Evolutionary conservation across 2,329 filamentous ascomycete species (phyloP).

Genomic region (Tolypocladium amazonense): DNA sequence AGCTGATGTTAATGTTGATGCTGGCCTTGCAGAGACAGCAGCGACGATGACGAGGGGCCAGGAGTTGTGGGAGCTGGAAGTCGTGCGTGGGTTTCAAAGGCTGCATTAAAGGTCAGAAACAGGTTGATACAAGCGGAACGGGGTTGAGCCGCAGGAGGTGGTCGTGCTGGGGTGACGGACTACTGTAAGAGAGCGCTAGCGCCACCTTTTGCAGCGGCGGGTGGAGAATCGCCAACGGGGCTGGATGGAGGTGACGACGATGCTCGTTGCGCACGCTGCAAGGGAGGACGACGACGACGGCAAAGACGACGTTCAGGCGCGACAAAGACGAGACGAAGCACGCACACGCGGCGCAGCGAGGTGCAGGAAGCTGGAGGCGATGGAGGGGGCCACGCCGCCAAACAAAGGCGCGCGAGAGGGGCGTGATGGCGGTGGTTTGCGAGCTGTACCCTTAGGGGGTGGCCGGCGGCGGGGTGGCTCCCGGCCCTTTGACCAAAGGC

Average conservation of each 20-base stretch:
- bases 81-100: conserved; percentile 3
- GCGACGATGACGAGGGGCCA: conserved; percentile 1
- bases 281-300: neutral
- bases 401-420: neutral
- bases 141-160: conserved; percentile 2
- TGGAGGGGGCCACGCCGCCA: neutral
- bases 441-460: neutral
- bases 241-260: neutral
- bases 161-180: neutral
- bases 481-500: neutral
- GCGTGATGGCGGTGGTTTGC: neutral
- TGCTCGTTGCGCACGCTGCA: neutral
- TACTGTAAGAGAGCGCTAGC: neutral
- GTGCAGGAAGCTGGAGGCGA: neutral
- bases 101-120: conserved; percentile 4
- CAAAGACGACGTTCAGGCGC: neutral
- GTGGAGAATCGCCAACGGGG: neutral
- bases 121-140: conserved; percentile 2
- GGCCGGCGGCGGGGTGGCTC: neutral
- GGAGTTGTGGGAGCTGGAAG: conserved; percentile 1
- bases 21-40: neutral
- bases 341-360: neutral
- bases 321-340: neutral
- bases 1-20: neutral
- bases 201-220: neutral